Base-by-base conservation (phyloP, 2,329 filamentous ascomycete genomes). In the Rosellinia necatrix region DNA sequence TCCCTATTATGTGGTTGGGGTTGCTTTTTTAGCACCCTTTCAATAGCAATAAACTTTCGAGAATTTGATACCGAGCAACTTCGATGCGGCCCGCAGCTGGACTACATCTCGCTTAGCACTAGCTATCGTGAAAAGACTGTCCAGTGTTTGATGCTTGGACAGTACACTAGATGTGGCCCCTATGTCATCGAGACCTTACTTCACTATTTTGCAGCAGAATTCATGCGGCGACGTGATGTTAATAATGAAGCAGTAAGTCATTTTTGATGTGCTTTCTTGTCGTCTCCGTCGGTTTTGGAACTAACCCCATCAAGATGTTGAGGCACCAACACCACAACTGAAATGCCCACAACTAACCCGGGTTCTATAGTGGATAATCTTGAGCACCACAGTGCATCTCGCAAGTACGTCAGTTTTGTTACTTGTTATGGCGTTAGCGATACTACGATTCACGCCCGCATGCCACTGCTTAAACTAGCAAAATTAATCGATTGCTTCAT, bases 21-120 rank as follows among this genome's bases (percentile, higher is more conserved):
- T 68, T 80, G 1, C 60, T 81, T 0, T n/a, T 81, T 76, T 62
- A 71, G 70, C 5, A 78, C 81, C 3, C 66, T 81, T 40, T 74
- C 74, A 47, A 67, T 80, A 6, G 71, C 77, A 1, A 60, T 65
- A 5, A 63, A 65, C 25, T 60, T 63, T 24, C 63, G 61, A 46
- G 48, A 56, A n/a, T 53, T 55, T 17, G 54, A 58, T 15, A 40
- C 47, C 13, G 59, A 58, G 8, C 34, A 37, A 15, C 10, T 52
- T 29, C 43, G 37, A 22, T 41, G 27, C 22, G 29, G 29, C 9
- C 27, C 42, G 21, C 42, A 52, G 15, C 24, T 38, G 8, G 46
- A 59, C 24, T 54, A 54, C 15, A 38, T 30, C 32, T 46, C 51
- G 6, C 38, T 60, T 9, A 38, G 59, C 19, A 22, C 53, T 34